These are phyloP conservation scores for Ganoderma lucidum DNA, from an alignment of 1,284 basidiomycete species.

Conservation along the genomic window DNA sequence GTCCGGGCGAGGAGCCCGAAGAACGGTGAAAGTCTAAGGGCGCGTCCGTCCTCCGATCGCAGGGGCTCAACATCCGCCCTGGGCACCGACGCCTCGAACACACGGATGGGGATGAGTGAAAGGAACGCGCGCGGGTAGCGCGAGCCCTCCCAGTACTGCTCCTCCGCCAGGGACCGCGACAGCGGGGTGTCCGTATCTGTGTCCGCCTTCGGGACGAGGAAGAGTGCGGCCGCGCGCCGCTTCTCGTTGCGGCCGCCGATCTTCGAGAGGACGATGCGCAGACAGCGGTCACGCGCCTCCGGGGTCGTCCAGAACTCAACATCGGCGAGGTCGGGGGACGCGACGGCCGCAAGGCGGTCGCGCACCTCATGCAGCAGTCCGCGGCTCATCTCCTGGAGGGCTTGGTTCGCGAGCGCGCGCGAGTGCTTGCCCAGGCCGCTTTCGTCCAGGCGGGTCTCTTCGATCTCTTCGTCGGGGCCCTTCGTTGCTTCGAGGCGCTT, in stretches of 20 bases:
- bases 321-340: slow-evolving; percentile 12
- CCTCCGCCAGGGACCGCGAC: slow-evolving; percentile 42
- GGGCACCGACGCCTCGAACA: slow-evolving; percentile 49
- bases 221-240: slow-evolving; percentile 63
- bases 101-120: slow-evolving; percentile 61
- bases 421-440: slow-evolving; percentile 57
- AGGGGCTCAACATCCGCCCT: slow-evolving; percentile 16
- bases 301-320: slow-evolving; percentile 82
- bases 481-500: slow-evolving; percentile 40
- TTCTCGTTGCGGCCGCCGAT: slow-evolving; percentile 74
- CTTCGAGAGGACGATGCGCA: slow-evolving; percentile 69
- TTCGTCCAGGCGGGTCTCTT: slow-evolving; percentile 34
- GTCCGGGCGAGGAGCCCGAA: slow-evolving; percentile 55
- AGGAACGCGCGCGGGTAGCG: slow-evolving; percentile 60
- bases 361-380: slow-evolving; percentile 72
- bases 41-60: not conserved
- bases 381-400: slow-evolving; percentile 74
- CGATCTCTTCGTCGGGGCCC: slow-evolving; percentile 30
- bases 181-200: slow-evolving; percentile 20
- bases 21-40: slow-evolving; percentile 45
- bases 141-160: slow-evolving; percentile 69
- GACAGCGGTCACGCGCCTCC: slow-evolving; percentile 74
- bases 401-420: slow-evolving; percentile 69
- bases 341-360: slow-evolving; percentile 47
- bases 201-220: slow-evolving; percentile 38